These are phyloP conservation scores for Triglochin maritima DNA, from an alignment of 106 monocot species.

Conservation along the genomic window DNA sequence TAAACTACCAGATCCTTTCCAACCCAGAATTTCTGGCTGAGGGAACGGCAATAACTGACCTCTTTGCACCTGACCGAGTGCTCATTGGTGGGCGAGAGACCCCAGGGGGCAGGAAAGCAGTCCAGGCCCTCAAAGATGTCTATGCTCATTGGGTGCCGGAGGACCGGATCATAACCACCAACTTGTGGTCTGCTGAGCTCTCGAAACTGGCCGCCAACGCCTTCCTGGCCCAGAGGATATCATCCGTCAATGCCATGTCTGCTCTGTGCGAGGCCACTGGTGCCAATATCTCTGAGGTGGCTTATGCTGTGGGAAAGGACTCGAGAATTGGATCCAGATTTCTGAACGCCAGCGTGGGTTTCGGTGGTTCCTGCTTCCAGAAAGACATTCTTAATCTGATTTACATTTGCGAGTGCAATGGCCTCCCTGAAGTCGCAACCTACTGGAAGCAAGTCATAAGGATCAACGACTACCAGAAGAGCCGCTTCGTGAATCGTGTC, in stretches of 20 bases:
- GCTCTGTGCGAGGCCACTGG: conserved; percentile 42
- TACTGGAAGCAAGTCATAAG: conserved; percentile 49
- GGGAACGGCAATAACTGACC: conserved; percentile 38
- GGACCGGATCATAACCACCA: conserved; percentile 31
- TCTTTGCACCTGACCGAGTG: conserved; percentile 32
- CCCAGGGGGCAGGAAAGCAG: conserved; percentile 27
- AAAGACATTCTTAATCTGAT: conserved; percentile 41
- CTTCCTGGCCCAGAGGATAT: conserved; percentile 36
- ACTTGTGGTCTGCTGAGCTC: conserved; percentile 41
- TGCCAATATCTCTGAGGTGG: conserved; percentile 27
- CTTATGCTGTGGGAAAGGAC: conserved; percentile 37
- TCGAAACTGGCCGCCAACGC: conserved; percentile 40
- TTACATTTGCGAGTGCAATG: conserved; percentile 45
- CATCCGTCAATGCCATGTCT: conserved; percentile 36
- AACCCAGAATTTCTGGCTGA: conserved; percentile 45
- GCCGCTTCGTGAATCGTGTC: conserved; percentile 30
- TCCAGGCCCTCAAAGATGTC: conserved; percentile 26
- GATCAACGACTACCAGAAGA: conserved; percentile 42
- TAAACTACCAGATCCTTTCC: conserved; percentile 34
- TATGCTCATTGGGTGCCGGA: conserved; percentile 41
- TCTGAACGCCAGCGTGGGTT: conserved; percentile 39
- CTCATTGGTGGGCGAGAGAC: conserved; percentile 44
- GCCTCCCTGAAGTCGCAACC: conserved; percentile 31
- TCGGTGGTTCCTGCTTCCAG: conserved; percentile 44
- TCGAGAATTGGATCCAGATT: conserved; percentile 35